phyloP scores from a whole-genome alignment of 208 protist species.

The Strigomonas oncopelti region DNA sequence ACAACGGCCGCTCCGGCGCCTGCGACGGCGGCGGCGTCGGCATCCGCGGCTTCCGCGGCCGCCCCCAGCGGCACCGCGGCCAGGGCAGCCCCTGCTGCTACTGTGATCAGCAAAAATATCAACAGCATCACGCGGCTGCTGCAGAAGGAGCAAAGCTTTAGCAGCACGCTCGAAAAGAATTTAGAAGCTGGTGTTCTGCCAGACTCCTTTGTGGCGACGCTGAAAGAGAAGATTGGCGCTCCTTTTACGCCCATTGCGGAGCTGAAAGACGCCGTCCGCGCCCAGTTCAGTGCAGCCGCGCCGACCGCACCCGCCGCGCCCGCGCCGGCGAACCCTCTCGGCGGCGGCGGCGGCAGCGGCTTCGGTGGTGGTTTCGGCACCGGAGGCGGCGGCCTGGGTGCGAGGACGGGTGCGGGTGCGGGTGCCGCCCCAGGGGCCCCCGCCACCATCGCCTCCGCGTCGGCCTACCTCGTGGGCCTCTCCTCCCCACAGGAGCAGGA shows the following conservation, averaged over 20 bases:
- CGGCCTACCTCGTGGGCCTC: constrained; percentile 9
- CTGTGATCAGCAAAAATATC: neutral
- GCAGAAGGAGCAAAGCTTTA: neutral
- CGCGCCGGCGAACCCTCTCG: too few species aligned
- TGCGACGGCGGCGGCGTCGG: neutral
- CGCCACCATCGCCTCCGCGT: constrained; percentile 12
- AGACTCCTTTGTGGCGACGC: neutral
- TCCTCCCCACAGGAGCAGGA: constrained; percentile 17
- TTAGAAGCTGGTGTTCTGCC: neutral
- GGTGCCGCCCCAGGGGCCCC: constrained; percentile 15
- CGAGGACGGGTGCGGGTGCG: too few species aligned
- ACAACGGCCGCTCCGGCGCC: neutral
- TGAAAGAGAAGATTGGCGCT: neutral
- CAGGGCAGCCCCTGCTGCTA: constrained; percentile 12
- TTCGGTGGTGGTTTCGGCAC: neutral
- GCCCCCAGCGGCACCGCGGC: constrained; percentile 9
- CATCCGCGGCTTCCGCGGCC: constrained; percentile 7
- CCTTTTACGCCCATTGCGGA: neutral
- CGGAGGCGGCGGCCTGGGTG: neutral
- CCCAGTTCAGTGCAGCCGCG: neutral
- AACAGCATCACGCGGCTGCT: constrained; percentile 10
- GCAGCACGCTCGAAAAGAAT: neutral
- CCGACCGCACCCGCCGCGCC: too few species aligned
- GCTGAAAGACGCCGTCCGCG: neutral
- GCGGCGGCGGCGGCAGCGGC: too few species aligned